Evolutionary conservation across 306 rosid species (phyloP), one percentile per base, ranked within the genome.

Genomic region (Alnus glutinosa): DNA sequence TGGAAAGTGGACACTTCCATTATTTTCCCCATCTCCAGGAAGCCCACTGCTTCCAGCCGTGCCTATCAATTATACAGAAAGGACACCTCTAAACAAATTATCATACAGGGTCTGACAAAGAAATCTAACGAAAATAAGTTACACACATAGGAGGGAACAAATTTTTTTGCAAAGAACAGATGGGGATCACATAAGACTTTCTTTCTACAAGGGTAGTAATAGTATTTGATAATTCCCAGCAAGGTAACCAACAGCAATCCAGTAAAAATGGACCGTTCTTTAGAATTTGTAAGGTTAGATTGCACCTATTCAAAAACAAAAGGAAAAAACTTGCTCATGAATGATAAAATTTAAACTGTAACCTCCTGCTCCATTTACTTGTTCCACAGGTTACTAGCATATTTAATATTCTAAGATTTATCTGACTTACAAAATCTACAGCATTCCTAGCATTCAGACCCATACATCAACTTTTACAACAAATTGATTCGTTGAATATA

Each of bases 21-120:
- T 69, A 61, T 85, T 82, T 77, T 67, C 50, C 50, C 72, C 75
- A 34, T 75, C 78, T 78, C 76, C 82, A 71, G 80, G 85, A 64
- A 78, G 77, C 75, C 86, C 85, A 79, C 68, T 78, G 81, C 80
- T 85, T 85, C 80, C 86, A 84, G 85, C 87, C 58, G 74, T 54
- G 67, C 81, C 82, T 86, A 82, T 75, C 48, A 89, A 78, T 57
- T 51, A 66, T 76, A 55, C 76, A 46, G 57, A 23, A 23, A 23
- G 28, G 72, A 39, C 5, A 64, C 70, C n/a, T 5, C 16, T 42
- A 46, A 14, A 15, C 57, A 74, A 16, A 78, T n/a, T 36, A 49
- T 34, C 4, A 67, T 32, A 46, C 19, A 36, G 42, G 55, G 64
- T 37, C 82, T 58, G 69, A 55, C 19, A 18, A 6, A 15, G 37